These are phyloP conservation scores for Phyllosticta paracitricarpa DNA, from an alignment of 2,329 filamentous ascomycete species.

Conservation along the genomic window DNA sequence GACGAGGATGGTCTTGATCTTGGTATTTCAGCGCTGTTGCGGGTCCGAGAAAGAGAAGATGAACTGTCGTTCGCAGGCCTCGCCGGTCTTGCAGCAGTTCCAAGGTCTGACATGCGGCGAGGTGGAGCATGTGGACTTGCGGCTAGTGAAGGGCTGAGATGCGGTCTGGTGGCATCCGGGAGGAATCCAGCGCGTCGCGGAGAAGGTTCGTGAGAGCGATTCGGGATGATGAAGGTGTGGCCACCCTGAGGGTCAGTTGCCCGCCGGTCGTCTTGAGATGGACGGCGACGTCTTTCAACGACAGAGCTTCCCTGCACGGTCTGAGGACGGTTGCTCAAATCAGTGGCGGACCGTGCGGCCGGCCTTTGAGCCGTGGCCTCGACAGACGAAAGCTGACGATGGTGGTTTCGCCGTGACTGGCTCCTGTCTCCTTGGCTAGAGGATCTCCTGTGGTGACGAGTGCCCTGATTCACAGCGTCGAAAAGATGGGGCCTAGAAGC, in stretches of 20 bases:
- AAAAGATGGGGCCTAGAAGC: conserved; percentile 39
- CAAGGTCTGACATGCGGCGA: not conserved
- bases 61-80: conserved; percentile 17
- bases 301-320: conserved; percentile 15
- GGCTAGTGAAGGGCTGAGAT: not conserved
- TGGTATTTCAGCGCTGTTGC: conserved; percentile 1
- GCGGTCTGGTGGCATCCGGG: not conserved
- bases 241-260: conserved; percentile 27
- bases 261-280: conserved; percentile 36
- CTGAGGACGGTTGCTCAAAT: conserved; percentile 39
- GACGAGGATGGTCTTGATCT: conserved; percentile 5
- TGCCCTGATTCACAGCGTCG: conserved; percentile 28
- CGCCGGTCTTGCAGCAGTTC: conserved; percentile 6
- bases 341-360: conserved; percentile 54
- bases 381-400: conserved; percentile 9
- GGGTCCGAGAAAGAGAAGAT: conserved; percentile 15
- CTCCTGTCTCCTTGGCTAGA: conserved; percentile 37
- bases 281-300: conserved; percentile 22
- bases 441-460: conserved; percentile 33
- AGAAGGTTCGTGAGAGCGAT: conserved; percentile 21
- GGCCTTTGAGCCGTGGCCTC: conserved; percentile 25
- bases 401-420: conserved; percentile 23
- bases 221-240: not conserved
- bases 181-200: conserved; percentile 20
- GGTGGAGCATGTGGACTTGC: not conserved